Evolutionary conservation across 1,284 basidiomycete species (phyloP), one percentile per base, ranked within the genome.

Genomic region (Apiotrichum montevideense): DNA sequence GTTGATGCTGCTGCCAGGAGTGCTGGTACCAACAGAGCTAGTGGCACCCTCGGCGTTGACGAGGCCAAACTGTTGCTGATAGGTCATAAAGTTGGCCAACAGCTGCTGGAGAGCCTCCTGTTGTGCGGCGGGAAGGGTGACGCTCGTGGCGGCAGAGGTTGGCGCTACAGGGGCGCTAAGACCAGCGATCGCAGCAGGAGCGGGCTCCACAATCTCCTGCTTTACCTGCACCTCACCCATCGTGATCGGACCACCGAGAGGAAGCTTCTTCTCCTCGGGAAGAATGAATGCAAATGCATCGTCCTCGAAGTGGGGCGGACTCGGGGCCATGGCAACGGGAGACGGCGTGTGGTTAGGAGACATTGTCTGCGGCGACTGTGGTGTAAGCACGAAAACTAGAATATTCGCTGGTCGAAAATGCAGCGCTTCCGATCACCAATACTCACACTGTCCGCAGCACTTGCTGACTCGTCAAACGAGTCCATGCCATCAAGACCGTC

Each of bases 311-410:
- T 39, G 57, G n/a, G 44, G 59, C 46, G 51, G 65, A 35, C 51
- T 64, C 42, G 50, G 66, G 4, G 40, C 52, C 14, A 55, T 54
- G 29, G 57, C 44, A n/a, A 58, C 56, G 13, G 73, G 72, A 4
- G 71, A 73, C 6, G 73, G 73, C 2, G 73, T 75, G 55, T 66
- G 64, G 52, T 73, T 72, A 39, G 68, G 67, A 2, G 72, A 73
- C 32, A 67, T 67, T 35, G 73, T 73, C 6, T 58, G 61, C 7
- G 70, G 69, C 10, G 71, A 73, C 54, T 74, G 69, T 6, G 11
- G 40, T 65, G 65, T 45, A 57, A 65, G 63, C 65, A 55, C 40
- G 47, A n/a, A 10, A 42, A 42, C 41, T 42, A 42, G 41, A 42
- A 42, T 14, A 42, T 42, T 42, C 33, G 34, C 47, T 41, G 42